Evolutionary conservation across 805 yeast species (phyloP), one percentile per base, ranked within the genome.

Genomic region (Millerozyma acaciae): DNA sequence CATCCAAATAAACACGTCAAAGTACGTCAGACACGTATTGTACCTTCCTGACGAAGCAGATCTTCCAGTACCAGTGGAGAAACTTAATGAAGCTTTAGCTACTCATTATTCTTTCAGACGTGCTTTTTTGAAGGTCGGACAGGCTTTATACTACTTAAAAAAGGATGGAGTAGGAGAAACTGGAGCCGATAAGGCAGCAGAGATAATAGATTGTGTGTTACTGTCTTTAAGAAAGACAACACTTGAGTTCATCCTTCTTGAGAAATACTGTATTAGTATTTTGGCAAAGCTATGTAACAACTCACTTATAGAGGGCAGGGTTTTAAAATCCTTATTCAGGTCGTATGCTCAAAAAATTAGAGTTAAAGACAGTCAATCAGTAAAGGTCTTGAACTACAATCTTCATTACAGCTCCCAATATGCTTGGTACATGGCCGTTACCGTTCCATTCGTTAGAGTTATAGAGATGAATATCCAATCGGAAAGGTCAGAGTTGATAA

Each of bases 211-310:
- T 5, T 37, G 45, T 16, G 38, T 65, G 5, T 24, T 65, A n/a
- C 64, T 57, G 36, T 32, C 53, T 3, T 43, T 65, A 8, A 50
- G 59, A 4, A 63, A 61, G 37, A 57, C 59, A 3, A 53, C 67
- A 1, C 57, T 57, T 37, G 73, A 67, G 35, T 67, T 47, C 34
- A 51, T 61, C 30, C 43, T 65, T 15, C 49, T 67, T 34, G 73
- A 67, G 29, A 60, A 53, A 31, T 67, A 66, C 39, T 54, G 48
- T 30, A 50, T 66, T 17, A 67, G 66, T 22, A 57, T 65, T 9
- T 42, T 63, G 22, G 38, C 55, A 10, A 65, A 65, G 38, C 43
- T 64, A 22, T 50, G 55, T 40, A 47, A 50, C 32, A 60, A 63
- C 37, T 55, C 53, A 3, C 37, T 62, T 9, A 43, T 66, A 6